Conservation (phyloP, 192 early-diverging fungal genomes). For the Geranomyces variabilis region DNA sequence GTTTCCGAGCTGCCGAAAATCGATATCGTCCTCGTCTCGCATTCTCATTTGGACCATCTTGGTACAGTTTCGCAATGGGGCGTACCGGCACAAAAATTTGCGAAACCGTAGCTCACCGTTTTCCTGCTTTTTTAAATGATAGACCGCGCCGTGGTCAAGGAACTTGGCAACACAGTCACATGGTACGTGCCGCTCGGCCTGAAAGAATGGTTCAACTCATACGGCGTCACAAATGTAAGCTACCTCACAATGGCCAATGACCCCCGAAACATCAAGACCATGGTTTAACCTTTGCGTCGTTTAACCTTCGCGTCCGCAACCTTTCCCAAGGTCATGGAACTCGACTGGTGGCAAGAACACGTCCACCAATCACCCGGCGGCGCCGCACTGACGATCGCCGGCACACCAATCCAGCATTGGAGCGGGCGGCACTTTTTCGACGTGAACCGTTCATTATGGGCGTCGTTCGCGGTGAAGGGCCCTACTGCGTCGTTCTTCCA, state of each 20-base stretch:
- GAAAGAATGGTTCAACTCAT: conserved; percentile 47
- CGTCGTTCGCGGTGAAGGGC: conserved; percentile 52
- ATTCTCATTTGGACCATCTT: conserved; percentile 63
- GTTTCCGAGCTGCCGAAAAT: conserved; percentile 50
- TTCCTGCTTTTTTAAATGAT: background rate
- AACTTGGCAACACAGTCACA: conserved; percentile 54
- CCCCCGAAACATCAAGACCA: background rate
- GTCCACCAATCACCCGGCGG: conserved; percentile 28
- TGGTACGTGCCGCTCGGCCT: conserved; percentile 63
- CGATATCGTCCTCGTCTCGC: conserved; percentile 60
- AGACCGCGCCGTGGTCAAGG: conserved; percentile 52
- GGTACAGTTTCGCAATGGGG: conserved; percentile 33
- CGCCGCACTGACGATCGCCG: conserved; percentile 44
- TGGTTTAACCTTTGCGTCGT: background rate
- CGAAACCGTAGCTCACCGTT: no score
- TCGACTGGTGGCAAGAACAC: conserved; percentile 65
- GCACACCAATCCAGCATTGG: conserved; percentile 48
- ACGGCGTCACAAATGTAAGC: conserved; percentile 52
- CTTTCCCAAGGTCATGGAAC: conserved; percentile 44
- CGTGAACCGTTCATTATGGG: conserved; percentile 54
- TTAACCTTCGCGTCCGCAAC: background rate
- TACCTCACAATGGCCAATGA: background rate
- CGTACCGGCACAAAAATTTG: background rate
- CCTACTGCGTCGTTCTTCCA: conserved; percentile 51
- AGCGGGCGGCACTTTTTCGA: conserved; percentile 50